phyloP scores from a whole-genome alignment of 2,329 filamentous ascomycete species.

The Aspergillus caelatus region DNA sequence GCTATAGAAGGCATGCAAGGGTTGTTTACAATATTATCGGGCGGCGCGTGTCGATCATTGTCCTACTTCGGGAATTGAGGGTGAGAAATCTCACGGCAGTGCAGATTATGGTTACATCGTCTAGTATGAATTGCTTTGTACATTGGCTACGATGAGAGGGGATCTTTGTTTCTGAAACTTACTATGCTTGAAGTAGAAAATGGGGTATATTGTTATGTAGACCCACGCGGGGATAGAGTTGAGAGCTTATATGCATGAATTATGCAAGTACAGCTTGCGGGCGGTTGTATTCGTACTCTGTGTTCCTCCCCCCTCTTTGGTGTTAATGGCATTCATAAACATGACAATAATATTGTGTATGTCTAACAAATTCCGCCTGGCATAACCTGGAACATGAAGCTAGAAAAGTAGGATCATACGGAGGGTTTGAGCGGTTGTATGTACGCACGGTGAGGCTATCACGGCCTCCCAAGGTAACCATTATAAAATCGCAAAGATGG shows the following conservation, averaged over 20 bases:
- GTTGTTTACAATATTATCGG: not conserved
- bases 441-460: no score
- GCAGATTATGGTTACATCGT: not conserved
- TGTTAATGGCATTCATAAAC: no score
- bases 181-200: not conserved
- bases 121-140: not conserved
- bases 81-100: not conserved
- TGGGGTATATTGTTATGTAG: not conserved
- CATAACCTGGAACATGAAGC: not conserved
- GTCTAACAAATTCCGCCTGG: not conserved
- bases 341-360: no score
- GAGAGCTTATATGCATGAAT: not conserved
- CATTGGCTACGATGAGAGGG: no score
- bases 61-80: not conserved
- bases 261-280: not conserved
- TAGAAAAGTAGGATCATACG: not conserved
- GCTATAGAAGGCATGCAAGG: not conserved
- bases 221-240: not conserved
- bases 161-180: not conserved
- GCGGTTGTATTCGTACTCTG: not conserved
- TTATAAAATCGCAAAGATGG: no score
- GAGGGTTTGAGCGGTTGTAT: not conserved
- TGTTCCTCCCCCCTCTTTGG: not conserved
- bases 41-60: not conserved
- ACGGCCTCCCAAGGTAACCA: no score